Conservation (phyloP, 192 early-diverging fungal species). For the Phlyctochytrium arcticum region DNA sequence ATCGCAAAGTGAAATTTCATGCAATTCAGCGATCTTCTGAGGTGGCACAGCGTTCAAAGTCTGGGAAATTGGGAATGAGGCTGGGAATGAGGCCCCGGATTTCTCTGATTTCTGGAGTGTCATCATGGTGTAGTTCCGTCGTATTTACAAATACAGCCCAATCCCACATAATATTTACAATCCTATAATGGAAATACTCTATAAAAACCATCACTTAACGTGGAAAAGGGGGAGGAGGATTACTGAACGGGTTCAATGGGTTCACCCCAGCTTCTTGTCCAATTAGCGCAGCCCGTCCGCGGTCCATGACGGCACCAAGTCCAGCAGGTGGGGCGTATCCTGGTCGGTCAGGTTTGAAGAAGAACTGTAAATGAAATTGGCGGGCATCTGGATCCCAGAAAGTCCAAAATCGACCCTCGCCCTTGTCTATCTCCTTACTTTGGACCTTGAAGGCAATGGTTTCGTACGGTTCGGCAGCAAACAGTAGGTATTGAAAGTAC, state of each 20-base stretch:
- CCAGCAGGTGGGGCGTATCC: background rate
- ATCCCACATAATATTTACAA: no score
- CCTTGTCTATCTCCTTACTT: conserved; percentile 84
- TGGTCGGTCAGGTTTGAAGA: conserved; percentile 63
- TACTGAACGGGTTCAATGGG: conserved; percentile 3
- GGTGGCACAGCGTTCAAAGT: no score
- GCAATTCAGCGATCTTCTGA: no score
- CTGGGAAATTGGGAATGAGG: no score
- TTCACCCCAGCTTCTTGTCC: background rate
- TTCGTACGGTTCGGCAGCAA: conserved; percentile 97
- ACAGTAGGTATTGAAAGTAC: conserved; percentile 86
- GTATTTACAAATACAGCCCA: no score
- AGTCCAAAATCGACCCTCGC: conserved; percentile 84
- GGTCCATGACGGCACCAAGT: conserved; percentile 1
- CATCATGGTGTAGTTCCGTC: no score
- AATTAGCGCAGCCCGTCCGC: conserved; percentile 10
- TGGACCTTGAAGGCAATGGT: conserved; percentile 92
- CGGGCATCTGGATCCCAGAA: conserved; percentile 91
- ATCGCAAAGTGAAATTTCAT: no score
- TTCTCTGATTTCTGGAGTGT: no score
- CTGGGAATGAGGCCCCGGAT: no score
- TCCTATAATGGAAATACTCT: no score
- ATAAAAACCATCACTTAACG: no score
- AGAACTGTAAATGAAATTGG: conserved; percentile 87
- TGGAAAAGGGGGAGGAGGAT: no score